Conservation (phyloP, 371 early-diverging fungal species). For the Phascolomyces articulosus region DNA sequence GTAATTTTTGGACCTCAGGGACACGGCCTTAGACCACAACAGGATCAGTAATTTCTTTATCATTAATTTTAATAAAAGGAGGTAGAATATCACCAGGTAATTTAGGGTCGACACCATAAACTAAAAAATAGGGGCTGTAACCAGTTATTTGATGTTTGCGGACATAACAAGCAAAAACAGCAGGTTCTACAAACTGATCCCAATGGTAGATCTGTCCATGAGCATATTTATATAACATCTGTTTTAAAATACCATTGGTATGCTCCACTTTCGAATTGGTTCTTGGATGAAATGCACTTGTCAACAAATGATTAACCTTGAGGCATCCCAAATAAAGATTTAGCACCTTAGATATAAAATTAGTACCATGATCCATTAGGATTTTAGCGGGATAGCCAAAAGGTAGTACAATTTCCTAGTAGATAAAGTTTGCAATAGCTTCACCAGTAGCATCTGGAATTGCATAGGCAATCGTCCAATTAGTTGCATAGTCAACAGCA, state of each 20-base stretch:
- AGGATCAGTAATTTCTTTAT: background rate
- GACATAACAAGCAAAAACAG: too few relatives aligned
- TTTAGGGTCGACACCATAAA: background rate
- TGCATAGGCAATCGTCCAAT: slow-evolving; percentile 41
- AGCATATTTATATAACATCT: slow-evolving; percentile 7
- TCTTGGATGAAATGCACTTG: slow-evolving; percentile 25
- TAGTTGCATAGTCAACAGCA: slow-evolving; percentile 46
- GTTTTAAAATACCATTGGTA: slow-evolving; percentile 12
- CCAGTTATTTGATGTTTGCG: slow-evolving; percentile 13
- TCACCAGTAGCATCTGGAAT: slow-evolving; percentile 33
- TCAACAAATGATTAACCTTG: slow-evolving; percentile 17
- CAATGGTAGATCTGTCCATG: slow-evolving; percentile 2
- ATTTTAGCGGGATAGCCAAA: slow-evolving; percentile 35
- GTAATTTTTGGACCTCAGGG: too few relatives aligned
- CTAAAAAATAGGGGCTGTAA: slow-evolving; percentile 19
- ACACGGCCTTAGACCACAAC: too few relatives aligned
- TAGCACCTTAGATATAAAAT: slow-evolving; percentile 17
- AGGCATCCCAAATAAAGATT: background rate
- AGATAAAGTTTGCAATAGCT: slow-evolving; percentile 17
- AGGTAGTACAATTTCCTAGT: slow-evolving; percentile 32
- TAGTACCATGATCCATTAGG: slow-evolving; percentile 25
- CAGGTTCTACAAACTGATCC: slow-evolving; percentile 18
- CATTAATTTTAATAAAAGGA: background rate
- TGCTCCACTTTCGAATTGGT: slow-evolving; percentile 31
- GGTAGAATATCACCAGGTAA: slow-evolving; percentile 1